Evolutionary conservation across 2,329 filamentous ascomycete species (phyloP).

Genomic region (Talaromyces sp.): DNA sequence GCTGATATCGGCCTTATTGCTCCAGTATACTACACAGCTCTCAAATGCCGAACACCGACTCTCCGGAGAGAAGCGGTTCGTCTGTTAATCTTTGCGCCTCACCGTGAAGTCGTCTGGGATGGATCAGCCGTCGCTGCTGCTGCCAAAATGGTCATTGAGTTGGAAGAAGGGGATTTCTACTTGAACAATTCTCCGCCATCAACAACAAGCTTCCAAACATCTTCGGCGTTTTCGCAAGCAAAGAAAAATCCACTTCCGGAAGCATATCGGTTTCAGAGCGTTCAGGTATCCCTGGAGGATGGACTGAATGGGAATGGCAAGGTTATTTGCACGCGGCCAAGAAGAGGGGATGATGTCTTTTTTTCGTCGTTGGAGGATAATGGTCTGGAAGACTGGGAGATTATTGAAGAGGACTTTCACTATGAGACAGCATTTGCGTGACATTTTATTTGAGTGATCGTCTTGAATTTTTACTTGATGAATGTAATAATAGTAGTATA

Average conservation of each 20-base stretch:
- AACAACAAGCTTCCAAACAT: not conserved
- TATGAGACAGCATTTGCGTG: not conserved
- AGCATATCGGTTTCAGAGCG: constrained; percentile 2
- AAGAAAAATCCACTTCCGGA: not conserved
- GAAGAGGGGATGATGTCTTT: not conserved
- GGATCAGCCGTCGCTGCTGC: constrained; percentile 6
- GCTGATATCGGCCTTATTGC: constrained; percentile 7
- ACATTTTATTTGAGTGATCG: not conserved
- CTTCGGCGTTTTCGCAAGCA: not conserved
- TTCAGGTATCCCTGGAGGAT: constrained; percentile 7
- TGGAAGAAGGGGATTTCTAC: constrained; percentile 3
- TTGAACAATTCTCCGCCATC: not conserved
- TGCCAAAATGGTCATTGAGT: constrained; percentile 2
- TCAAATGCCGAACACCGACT: constrained; percentile 7
- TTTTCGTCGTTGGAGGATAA: not conserved
- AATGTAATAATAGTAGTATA: not conserved
- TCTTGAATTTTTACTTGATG: not conserved
- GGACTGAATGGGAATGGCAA: constrained; percentile 2
- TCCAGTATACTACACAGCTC: constrained; percentile 6
- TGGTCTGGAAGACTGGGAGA: not conserved
- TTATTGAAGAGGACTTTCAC: constrained; percentile 3
- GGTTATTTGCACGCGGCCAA: not conserved
- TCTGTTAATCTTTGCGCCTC: constrained; percentile 2
- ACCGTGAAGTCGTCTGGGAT: constrained; percentile 11
- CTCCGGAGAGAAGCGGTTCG: not conserved